Evolutionary conservation across 2,329 filamentous ascomycete genomes (phyloP), one percentile per base, ranked within the genome.

Genomic region (Sclerotinia sclerotiorum): DNA sequence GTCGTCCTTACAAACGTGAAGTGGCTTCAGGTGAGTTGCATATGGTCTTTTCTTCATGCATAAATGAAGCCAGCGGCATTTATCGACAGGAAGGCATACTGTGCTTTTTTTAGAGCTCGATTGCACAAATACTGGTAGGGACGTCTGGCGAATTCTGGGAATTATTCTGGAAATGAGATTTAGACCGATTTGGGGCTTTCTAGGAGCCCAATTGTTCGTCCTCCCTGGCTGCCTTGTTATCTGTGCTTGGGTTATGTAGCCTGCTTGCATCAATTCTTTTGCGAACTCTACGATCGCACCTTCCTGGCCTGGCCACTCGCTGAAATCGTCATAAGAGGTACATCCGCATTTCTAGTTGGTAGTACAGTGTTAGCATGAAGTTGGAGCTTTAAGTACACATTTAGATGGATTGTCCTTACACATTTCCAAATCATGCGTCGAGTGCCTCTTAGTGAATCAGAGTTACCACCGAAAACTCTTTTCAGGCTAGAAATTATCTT

Each of bases 11-110:
- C 60, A 63, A 35, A 39, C 44, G 35, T 51, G 46, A 15, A 62
- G 11, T 48, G 58, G 19, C 44, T 49, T 49, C 29, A 62, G n/a
- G 3, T 48, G 7, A 0, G 44, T 63, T 8, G 15, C 27, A 24
- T 63, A 39, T 39, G 60, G 19, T 51, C n/a, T 27, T 27, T 63
- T 39, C 32, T 51, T 39, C 29, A 51, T 51, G 19, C 60, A 63
- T 24, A 63, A 21, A 24, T 63, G 46, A 35, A 63, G 44, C 60
- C 60, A 39, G 24, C 46, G 60, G 10, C 29, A 63, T 11, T 39
- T 27, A 24, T 35, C 44, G 10, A 21, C 21, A n/a, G 44, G 58
- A 1, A 62, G 29, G 17, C 27, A 62, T 4, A 32, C 46, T 5
- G 15, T 19, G 4, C 5, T 32, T 32, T 5, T 32, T 17, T 7